Percentiles rank a stretch among this genome's conserved stretches.
Evolutionary conservation across 2,329 filamentous ascomycete species (phyloP).

Genomic region (Geosmithia flava): DNA sequence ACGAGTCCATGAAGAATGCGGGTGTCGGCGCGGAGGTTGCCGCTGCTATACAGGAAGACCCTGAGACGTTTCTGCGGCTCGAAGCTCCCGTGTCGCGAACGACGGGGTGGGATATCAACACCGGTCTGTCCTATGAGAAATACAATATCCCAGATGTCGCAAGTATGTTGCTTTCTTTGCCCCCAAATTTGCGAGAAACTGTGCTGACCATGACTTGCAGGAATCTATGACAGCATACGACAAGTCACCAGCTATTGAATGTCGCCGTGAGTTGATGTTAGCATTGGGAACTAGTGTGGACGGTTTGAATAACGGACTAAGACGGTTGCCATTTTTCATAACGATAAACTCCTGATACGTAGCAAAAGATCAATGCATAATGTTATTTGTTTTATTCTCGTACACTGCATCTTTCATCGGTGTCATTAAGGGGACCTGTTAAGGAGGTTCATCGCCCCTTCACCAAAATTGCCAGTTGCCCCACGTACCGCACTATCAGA

Average conservation of each 20-base stretch:
- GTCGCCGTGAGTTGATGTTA: neutral
- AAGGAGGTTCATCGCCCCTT: neutral
- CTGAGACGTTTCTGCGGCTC: constrained; percentile 62
- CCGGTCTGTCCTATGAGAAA: constrained; percentile 65
- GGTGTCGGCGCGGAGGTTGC: constrained; percentile 84
- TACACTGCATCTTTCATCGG: too few relatives aligned
- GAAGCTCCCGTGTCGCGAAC: constrained; percentile 80
- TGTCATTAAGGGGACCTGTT: too few relatives aligned
- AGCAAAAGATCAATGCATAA: neutral
- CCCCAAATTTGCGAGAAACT: neutral
- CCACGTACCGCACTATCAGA: neutral
- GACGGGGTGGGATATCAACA: constrained; percentile 82
- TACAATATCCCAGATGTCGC: constrained; percentile 78
- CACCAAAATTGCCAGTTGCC: neutral
- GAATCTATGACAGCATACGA: constrained; percentile 61
- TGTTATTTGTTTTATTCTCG: neutral
- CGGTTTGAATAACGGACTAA: neutral
- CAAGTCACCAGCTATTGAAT: constrained; percentile 49
- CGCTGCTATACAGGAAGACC: constrained; percentile 72
- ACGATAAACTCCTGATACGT: neutral
- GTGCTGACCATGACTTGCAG: constrained; percentile 21
- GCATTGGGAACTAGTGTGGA: neutral
- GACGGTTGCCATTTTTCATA: neutral
- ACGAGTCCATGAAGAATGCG: constrained; percentile 85
- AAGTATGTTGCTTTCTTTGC: constrained; percentile 46